Evolutionary conservation across 805 yeast genomes (phyloP), one percentile per base, ranked within the genome.

Genomic region (Wickerhamomyces pijperi): DNA sequence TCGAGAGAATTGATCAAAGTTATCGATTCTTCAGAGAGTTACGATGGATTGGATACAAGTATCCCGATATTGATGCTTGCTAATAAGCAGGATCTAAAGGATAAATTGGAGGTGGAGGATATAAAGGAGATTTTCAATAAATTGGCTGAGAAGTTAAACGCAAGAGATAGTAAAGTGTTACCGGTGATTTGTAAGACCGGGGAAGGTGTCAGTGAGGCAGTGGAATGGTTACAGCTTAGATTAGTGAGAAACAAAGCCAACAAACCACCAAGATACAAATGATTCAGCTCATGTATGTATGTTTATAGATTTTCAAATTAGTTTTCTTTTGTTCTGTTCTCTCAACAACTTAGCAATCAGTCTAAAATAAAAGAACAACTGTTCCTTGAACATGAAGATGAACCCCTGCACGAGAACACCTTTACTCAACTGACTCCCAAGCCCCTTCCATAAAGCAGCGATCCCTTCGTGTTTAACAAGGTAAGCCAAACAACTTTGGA

Each of bases 11-110:
- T 87, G 39, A 59, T 67, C 15, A 48, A 61, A 2, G 58, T 75
- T 16, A 78, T 86, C 55, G 65, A 69, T 37, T 16, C 19, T 15
- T 31, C 33, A 15, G 33, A 31, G 19, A 31, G 13, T 31, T 71
- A 71, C 54, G 83, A 78, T 42, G 66, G 67, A 16, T 36, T 40
- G 4, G 64, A 72, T 13, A 84, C 78, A 40, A 87, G 94, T 23
- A 80, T 87, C 15, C 98, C 97, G 2, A 76, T 90, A 9, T 66
- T 90, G 41, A 90, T 90, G 96, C 67, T 90, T 53, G 97, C 97
- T 7, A 90, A 92, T 58, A 92, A 92, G 57, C 96, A 88, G 63
- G 97, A 92, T 54, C 57, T 77, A 28, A 76, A 74, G 40, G 78
- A 74, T 36, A 72, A 78, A 42, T 60, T 82, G 59, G 90, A 82